Evolutionary conservation across 179 eudicot genomes (phyloP).

Genomic region (Beta lomatogona): DNA sequence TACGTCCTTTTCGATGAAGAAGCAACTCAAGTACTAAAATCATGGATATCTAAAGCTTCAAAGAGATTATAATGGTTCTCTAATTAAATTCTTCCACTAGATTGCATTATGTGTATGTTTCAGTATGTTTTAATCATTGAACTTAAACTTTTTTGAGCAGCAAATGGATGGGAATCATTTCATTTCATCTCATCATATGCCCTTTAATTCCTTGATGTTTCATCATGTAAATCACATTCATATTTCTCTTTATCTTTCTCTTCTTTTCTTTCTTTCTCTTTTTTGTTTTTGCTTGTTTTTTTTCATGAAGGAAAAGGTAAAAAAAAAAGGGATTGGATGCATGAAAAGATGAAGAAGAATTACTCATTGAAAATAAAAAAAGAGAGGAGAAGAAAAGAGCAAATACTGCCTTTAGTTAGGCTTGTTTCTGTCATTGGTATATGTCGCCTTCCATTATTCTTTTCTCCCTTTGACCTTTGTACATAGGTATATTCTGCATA

Average conservation of each 20-base stretch:
- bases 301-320: neutral
- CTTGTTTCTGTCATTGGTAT: conserved; percentile 4
- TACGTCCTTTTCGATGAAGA: conserved; percentile 4
- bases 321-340: neutral
- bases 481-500: too few species aligned
- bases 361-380: neutral
- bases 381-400: conserved; percentile 1
- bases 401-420: neutral
- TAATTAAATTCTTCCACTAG: conserved; percentile 9
- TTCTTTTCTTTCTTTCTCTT: neutral
- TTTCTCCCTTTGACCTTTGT: conserved; percentile 13
- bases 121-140: conserved; percentile 25
- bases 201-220: conserved; percentile 19
- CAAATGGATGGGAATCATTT: conserved; percentile 22
- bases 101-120: conserved; percentile 4
- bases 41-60: conserved; percentile 10
- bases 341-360: neutral
- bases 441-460: conserved; percentile 18
- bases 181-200: conserved; percentile 8
- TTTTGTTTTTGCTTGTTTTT: neutral
- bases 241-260: neutral
- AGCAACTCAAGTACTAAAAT: conserved; percentile 11
- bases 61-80: conserved; percentile 1
- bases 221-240: conserved; percentile 14
- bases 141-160: conserved; percentile 16